Base-by-base conservation (phyloP, 345 rosid species). In the Salix arbutifolia region DNA sequence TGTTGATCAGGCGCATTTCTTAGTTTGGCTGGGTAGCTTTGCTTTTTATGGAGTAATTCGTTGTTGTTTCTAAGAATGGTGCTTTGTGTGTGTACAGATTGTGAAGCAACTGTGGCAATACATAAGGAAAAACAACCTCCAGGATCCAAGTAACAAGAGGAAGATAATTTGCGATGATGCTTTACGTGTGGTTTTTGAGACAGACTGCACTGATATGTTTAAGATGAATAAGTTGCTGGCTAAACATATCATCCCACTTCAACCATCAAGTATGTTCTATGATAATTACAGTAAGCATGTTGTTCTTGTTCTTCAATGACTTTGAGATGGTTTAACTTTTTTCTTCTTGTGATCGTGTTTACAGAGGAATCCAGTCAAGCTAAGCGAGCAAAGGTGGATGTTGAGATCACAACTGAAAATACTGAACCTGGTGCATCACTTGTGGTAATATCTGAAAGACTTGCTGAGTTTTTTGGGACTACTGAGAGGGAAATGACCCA, bases 171-270 rank as follows among this genome's bases (percentile, higher is more conserved):
- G 97, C 68, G 97, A 95, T 86, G 97, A 93, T 77, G 96, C 97
- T 21, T 77, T 95, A 44, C 97, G 97, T 21, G 74, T 91, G 68
- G 96, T 95, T 10, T 95, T 93, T 73, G 99, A 95, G 89, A 91
- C 97, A 18, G 99, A 93, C 83, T 95, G 97, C 80, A 95, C 99
- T 40, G 99, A 95, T 87, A 95, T 95, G 99, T 95, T 95, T 87
- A 93, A 91, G 85, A 95, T 95, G 99, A 95, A 93, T 77, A 95
- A 93, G 89, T 83, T 95, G 77, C 91, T 95, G 67, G 86, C 99
- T 40, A 95, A 95, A 85, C 97, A 95, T 85, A 95, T 95, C 68
- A 88, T 87, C 60, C 85, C 96, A 13, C 92, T 95, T 74, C 94
- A 94, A 68, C 97, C 98, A 62, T 70, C 89, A 56, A 94, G 98